phyloP scores from a whole-genome alignment of 495 filamentous ascomycete genomes.

The Usnea hakonensis region DNA sequence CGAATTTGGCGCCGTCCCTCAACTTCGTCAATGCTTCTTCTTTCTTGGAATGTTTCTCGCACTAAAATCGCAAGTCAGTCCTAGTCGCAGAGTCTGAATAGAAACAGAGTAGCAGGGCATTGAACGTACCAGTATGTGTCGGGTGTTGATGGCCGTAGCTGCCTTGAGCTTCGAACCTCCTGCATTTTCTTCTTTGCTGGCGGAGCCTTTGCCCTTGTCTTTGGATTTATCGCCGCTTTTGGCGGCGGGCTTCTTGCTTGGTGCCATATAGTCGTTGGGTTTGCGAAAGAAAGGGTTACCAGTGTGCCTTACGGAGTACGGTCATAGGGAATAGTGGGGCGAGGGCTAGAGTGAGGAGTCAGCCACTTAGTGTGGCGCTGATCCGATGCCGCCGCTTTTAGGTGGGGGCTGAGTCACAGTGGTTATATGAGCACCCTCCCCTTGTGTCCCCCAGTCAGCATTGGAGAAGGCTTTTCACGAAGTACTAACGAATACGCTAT shows the following conservation, averaged over 20 bases:
- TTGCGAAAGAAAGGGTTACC: neutral
- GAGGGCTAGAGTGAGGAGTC: too few relatives aligned
- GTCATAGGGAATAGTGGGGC: too few relatives aligned
- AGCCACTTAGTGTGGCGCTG: too few relatives aligned
- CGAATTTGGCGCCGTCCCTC: slow-evolving; percentile 70
- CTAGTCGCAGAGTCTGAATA: too few relatives aligned
- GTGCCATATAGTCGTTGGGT: slow-evolving; percentile 33
- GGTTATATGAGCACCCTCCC: too few relatives aligned
- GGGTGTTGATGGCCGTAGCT: slow-evolving; percentile 72
- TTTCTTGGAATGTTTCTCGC: slow-evolving; percentile 81
- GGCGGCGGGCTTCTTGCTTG: slow-evolving; percentile 46
- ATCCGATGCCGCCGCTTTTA: too few relatives aligned
- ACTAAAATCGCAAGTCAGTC: slow-evolving; percentile 40
- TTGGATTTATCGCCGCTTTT: slow-evolving; percentile 45
- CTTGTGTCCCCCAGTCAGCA: too few relatives aligned
- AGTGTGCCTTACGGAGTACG: too few relatives aligned
- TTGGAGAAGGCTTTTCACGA: too few relatives aligned
- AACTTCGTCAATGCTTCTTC: slow-evolving; percentile 80
- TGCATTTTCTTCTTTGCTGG: slow-evolving; percentile 36
- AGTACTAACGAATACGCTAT: too few relatives aligned
- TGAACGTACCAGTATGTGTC: slow-evolving; percentile 62
- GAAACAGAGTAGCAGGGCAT: neutral
- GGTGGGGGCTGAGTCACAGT: too few relatives aligned
- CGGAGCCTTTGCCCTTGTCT: slow-evolving; percentile 36
- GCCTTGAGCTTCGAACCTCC: slow-evolving; percentile 51